Base-by-base conservation (phyloP, 768 basidiomycete species). In the Mycena venus region DNA sequence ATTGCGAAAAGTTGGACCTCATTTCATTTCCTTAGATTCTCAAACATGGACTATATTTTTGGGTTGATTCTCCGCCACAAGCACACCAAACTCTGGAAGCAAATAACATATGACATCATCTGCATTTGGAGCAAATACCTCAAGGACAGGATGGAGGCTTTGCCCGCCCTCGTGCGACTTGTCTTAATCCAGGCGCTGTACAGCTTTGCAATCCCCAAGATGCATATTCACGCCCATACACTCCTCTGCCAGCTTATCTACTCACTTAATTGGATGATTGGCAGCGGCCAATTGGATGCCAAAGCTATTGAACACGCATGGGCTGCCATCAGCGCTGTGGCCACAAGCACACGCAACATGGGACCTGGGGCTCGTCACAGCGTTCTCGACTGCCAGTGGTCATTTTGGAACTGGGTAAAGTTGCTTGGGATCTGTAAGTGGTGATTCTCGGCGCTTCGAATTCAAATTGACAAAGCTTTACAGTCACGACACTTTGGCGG, bases 321-420 rank as follows among this genome's bases (percentile, higher is more conserved):
- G 87, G 58, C 82, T 0, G 65, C 40, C 0, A 67, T 80, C 17
- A 85, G 86, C 68, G 61, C 76, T 0, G 67, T 78, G 0, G 82
- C 81, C 5, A 75, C 79, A 8, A 81, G 80, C 27, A 86, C 84
- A 0, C 77, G 79, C 15, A 82, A 84, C 25, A 85, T 84, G 82
- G 83, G 81, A 0, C 82, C 83, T 0, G 83, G 83, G 0, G 74
- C 79, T 2, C 70, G 78, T 0, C 42, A 78, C 1, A 83, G 85
- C 49, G 78, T 80, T 0, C 47, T 88, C 1, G 83, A 87, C 38
- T 83, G 86, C 14, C 81, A 84, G 38, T 79, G 74, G 69, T 65
- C 69, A 7, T 73, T 74, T 21, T 83, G 81, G 81, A 84, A 84
- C 47, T 84, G 79, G 80, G 44, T 23, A 8, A 83, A 83, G 56